phyloP scores from a whole-genome alignment of 2,329 filamentous ascomycete genomes.

The Rasamsonia emersonii region DNA sequence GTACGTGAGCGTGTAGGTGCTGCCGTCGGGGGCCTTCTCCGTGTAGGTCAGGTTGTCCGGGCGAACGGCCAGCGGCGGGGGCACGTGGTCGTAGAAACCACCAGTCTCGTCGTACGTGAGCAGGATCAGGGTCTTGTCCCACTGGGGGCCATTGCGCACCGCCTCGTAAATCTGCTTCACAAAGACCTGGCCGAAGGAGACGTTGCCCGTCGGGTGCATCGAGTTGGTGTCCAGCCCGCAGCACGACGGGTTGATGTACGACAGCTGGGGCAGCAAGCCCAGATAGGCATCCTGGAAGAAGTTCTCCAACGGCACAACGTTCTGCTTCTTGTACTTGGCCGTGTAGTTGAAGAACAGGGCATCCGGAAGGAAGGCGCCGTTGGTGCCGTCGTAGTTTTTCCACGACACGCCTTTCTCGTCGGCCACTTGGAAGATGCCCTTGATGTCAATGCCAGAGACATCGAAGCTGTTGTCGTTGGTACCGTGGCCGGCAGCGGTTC shows the following conservation, averaged over 20 bases:
- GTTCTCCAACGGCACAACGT: slow-evolving; percentile 20
- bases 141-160: slow-evolving; percentile 25
- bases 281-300: slow-evolving; percentile 27
- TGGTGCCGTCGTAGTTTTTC: slow-evolving; percentile 28
- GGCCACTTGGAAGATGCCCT: slow-evolving; percentile 34
- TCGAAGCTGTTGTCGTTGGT: slow-evolving; percentile 22
- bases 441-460: slow-evolving; percentile 21
- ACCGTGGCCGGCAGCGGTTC: slow-evolving; percentile 26
- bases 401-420: slow-evolving; percentile 24
- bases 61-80: slow-evolving; percentile 22
- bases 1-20: slow-evolving; percentile 18
- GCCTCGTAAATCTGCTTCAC: slow-evolving; percentile 31
- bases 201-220: slow-evolving; percentile 24
- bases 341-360: slow-evolving; percentile 29
- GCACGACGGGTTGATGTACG: slow-evolving; percentile 33
- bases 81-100: slow-evolving; percentile 30
- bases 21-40: slow-evolving; percentile 18
- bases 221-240: slow-evolving; percentile 27
- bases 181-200: slow-evolving; percentile 28
- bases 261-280: slow-evolving; percentile 25
- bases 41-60: slow-evolving; percentile 29
- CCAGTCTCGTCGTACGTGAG: slow-evolving; percentile 30
- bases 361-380: slow-evolving; percentile 20
- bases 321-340: slow-evolving; percentile 17
- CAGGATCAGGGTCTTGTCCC: slow-evolving; percentile 27